These are phyloP conservation scores for Phytopythium litorale DNA, from an alignment of 352 stramenopile species.

Conservation along the genomic window DNA sequence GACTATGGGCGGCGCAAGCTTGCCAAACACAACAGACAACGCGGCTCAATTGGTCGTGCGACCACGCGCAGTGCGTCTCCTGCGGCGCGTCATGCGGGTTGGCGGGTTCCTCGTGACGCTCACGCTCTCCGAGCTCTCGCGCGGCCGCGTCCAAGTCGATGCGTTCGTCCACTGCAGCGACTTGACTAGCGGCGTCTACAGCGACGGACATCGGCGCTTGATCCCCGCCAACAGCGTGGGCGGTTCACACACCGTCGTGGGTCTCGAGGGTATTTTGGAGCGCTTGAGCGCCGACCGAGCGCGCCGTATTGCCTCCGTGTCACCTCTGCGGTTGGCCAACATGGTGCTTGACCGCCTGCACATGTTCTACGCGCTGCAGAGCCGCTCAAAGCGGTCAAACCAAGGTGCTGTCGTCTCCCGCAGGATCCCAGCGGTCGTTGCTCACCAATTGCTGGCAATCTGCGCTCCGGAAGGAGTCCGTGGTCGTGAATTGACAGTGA, in stretches of 20 bases:
- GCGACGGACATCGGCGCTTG: slow-evolving; percentile 8
- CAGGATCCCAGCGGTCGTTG: neutral
- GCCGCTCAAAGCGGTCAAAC: slow-evolving; percentile 5
- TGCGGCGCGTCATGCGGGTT: slow-evolving; percentile 41
- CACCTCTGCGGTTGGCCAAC: slow-evolving; percentile 21
- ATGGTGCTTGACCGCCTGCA: slow-evolving; percentile 64
- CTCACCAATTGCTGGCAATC: neutral
- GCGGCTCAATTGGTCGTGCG: slow-evolving; percentile 35
- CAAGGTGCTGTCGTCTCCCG: neutral
- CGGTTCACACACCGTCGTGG: slow-evolving; percentile 22
- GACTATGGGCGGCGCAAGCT: neutral
- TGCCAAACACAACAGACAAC: neutral
- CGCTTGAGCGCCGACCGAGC: slow-evolving; percentile 41
- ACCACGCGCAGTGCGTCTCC: slow-evolving; percentile 45
- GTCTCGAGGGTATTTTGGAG: slow-evolving; percentile 49
- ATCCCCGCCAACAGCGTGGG: slow-evolving; percentile 1
- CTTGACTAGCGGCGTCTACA: neutral
- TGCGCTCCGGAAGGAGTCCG: neutral
- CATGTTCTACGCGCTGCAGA: slow-evolving; percentile 33
- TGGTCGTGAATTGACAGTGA: neutral
- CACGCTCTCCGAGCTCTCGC: slow-evolving; percentile 60
- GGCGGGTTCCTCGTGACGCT: slow-evolving; percentile 42
- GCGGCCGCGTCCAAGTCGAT: slow-evolving; percentile 57
- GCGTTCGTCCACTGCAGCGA: slow-evolving; percentile 35
- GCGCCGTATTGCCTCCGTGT: slow-evolving; percentile 22